Base-by-base conservation (phyloP, 2,329 filamentous ascomycete genomes). In the Akanthomyces lecanii region DNA sequence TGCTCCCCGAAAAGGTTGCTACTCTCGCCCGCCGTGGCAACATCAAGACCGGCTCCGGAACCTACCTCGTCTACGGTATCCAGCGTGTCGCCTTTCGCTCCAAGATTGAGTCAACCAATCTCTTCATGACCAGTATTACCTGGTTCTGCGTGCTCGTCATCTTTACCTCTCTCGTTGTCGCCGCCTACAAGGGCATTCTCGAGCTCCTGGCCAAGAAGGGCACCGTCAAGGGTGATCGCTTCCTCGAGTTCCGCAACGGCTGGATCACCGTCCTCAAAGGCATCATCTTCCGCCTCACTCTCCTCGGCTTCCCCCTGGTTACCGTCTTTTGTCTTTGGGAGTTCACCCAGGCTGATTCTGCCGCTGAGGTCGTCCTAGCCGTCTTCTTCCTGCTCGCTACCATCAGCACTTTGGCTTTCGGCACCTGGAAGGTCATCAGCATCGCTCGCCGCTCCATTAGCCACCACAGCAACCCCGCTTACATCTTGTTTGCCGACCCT, bases 401-500 rank as follows among this genome's bases (percentile, higher is more conserved):
- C 82, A 80, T 88, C 45, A 81, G 82, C 59, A 91, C 92, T 38
- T 84, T 98, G 40, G 88, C 79, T 25, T 97, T 92, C 91, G 94
- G 93, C 53, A 87, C 92, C 0, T 89, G 85, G 78, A 97, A 97
- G 81, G 92, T 98, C 67, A 90, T 96, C 69, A 85, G 87, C 61
- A 89, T 98, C 66, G 94, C 92, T 40, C 91, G 91, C 72, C 89
- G 91, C 69, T 97, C 93, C 38, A 89, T 96, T 66, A 78, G 84
- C 63, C 91, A 97, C 86, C 93, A 97, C 82, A 93, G 94, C 78
- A 97, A 97, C 79, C 92, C 94, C 30, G 94, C 93, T 33, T 97
- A 97, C 77, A 97, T 97, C 69, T 87, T 98, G 66, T 98, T 96
- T 79, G 97, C 94, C 2, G 93, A 98, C 71, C 92, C 93, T n/a